These are phyloP conservation scores for Besnoitia besnoiti DNA, from an alignment of 169 alveolate genomes.

Conservation along the genomic window DNA sequence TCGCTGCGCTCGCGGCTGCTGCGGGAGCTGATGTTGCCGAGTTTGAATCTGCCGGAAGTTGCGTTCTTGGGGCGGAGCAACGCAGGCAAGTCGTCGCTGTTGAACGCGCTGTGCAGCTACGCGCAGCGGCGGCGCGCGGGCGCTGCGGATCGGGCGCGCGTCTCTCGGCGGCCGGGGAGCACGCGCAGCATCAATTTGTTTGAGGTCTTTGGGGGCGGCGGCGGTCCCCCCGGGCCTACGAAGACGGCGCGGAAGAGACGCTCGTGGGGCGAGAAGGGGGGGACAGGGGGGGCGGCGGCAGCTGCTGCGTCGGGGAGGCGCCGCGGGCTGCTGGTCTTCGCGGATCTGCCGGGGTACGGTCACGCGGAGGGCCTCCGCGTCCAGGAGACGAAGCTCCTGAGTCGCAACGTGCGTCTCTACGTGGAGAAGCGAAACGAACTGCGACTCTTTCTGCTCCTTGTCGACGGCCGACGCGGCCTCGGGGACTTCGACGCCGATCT, in stretches of 20 bases:
- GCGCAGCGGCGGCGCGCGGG: not conserved
- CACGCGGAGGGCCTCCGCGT: conserved; percentile 46
- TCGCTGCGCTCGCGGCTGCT: conserved; percentile 41
- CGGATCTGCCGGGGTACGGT: conserved; percentile 69
- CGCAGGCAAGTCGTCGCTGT: conserved; percentile 66
- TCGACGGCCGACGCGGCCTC: conserved; percentile 52
- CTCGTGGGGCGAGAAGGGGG: not conserved
- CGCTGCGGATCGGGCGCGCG: conserved; percentile 35
- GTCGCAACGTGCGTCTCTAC: conserved; percentile 33
- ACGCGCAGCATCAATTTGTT: conserved; percentile 62
- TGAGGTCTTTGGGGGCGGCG: conserved; percentile 5
- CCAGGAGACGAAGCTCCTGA: conserved; percentile 21
- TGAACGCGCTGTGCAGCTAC: conserved; percentile 33
- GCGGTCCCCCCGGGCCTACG: not conserved
- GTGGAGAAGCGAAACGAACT: conserved; percentile 41
- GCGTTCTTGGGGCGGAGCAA: conserved; percentile 67
- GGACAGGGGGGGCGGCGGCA: not conserved
- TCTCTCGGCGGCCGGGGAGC: conserved; percentile 63
- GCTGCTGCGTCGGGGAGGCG: conserved; percentile 36
- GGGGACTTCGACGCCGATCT: conserved; percentile 40
- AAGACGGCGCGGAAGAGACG: not conserved
- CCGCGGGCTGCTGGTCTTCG: conserved; percentile 40
- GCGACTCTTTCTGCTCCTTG: conserved; percentile 42
- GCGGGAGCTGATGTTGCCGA: conserved; percentile 38
- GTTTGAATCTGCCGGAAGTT: conserved; percentile 56